These are phyloP conservation scores for Lepidium didymum DNA, from an alignment of 345 rosid species.

Conservation along the genomic window DNA sequence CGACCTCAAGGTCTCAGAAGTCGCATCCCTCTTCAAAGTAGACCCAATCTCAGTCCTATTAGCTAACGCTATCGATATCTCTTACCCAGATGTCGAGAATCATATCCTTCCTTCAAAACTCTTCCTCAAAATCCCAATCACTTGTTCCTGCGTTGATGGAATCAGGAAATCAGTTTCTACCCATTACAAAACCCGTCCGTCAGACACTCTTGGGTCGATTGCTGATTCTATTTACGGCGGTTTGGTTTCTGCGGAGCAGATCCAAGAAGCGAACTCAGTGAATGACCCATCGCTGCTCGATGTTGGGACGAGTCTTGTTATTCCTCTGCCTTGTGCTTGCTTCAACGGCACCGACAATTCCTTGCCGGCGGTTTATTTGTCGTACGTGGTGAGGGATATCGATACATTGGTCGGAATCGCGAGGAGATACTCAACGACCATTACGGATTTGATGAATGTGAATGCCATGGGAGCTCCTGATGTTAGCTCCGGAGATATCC, in stretches of 20 bases:
- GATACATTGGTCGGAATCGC: slow-evolving; percentile 78
- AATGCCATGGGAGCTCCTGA: slow-evolving; percentile 90
- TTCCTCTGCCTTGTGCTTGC: slow-evolving; percentile 93
- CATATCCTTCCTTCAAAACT: slow-evolving; percentile 81
- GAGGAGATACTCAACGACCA: slow-evolving; percentile 60
- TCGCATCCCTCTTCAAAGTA: slow-evolving; percentile 90
- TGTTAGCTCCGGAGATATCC: slow-evolving; percentile 69
- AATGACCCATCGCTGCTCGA: slow-evolving; percentile 75
- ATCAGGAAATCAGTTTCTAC: slow-evolving; percentile 80
- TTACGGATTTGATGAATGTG: slow-evolving; percentile 96
- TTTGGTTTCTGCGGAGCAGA: slow-evolving; percentile 87
- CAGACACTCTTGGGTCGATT: slow-evolving; percentile 60
- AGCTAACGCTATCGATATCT: slow-evolving; percentile 87
- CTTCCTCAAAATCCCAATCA: slow-evolving; percentile 74
- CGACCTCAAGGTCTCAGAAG: slow-evolving; percentile 93
- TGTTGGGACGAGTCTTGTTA: slow-evolving; percentile 65
- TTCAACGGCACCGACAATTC: slow-evolving; percentile 88
- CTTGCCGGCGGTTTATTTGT: slow-evolving; percentile 79
- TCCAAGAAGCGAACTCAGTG: slow-evolving; percentile 78
- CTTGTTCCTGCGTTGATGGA: slow-evolving; percentile 86
- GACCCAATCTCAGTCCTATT: slow-evolving; percentile 84
- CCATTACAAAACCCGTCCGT: slow-evolving; percentile 81
- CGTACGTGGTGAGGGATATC: slow-evolving; percentile 66
- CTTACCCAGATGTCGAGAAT: slow-evolving; percentile 95
- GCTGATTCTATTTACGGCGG: slow-evolving; percentile 70